Evolutionary conservation across 208 protist genomes (phyloP).

Genomic region (Angomonas ambiguus): DNA sequence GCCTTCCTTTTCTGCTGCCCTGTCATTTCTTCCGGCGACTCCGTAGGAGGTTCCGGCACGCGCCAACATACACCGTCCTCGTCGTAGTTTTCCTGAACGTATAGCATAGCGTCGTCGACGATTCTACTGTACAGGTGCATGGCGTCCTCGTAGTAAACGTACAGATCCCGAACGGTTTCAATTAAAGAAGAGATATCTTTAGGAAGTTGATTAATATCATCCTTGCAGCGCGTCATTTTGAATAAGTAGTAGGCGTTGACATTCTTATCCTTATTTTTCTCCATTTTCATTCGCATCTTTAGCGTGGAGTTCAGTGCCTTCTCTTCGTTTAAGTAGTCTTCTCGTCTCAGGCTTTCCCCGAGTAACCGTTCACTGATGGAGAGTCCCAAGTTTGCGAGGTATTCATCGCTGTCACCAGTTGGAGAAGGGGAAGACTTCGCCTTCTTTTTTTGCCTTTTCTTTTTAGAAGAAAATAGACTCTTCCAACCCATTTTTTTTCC

Average conservation of each 20-base stretch:
- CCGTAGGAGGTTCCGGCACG: background rate
- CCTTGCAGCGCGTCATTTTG: background rate
- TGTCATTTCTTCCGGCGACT: no score
- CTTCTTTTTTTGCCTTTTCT: background rate
- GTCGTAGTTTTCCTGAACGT: background rate
- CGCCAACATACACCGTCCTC: background rate
- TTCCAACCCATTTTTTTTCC: background rate
- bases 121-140: background rate
- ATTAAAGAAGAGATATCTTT: background rate
- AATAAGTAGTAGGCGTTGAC: background rate
- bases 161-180: background rate
- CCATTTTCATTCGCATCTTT: background rate
- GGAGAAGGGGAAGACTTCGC: no score
- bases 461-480: background rate
- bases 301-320: background rate
- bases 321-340: background rate
- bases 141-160: background rate
- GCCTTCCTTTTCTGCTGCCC: background rate
- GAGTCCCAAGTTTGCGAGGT: background rate
- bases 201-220: background rate
- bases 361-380: background rate
- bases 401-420: no score
- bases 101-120: background rate
- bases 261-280: background rate
- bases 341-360: no score